Evolutionary conservation across 140 eudicot genomes (phyloP).

Genomic region (Senecio squalidus): DNA sequence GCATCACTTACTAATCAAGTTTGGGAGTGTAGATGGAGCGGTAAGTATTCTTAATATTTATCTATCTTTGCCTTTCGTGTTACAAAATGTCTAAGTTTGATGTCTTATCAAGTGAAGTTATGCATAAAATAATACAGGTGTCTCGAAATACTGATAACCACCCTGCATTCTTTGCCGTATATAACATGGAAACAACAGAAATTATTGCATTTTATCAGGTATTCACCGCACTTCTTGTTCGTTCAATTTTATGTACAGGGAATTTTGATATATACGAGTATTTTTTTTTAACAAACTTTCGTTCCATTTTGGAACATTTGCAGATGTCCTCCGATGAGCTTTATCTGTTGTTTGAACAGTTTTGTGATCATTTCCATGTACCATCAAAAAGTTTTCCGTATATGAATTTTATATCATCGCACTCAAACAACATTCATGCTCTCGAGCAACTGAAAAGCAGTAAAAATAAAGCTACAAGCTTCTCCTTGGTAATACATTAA

Average conservation of each 20-base stretch:
- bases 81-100: neutral
- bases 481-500: conserved; percentile 50
- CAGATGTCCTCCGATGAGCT: conserved; percentile 92
- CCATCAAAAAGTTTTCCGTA: conserved; percentile 54
- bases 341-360: conserved; percentile 77
- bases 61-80: too few relatives aligned
- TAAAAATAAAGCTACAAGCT: conserved; percentile 78
- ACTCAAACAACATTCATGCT: conserved; percentile 90
- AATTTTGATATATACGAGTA: neutral
- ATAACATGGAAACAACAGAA: conserved; percentile 97
- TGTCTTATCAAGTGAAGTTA: neutral
- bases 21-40: conserved; percentile 98
- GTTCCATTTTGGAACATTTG: conserved; percentile 18
- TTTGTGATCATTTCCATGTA: conserved; percentile 79
- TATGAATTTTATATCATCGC: conserved; percentile 89
- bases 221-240: neutral
- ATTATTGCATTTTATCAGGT: conserved; percentile 94
- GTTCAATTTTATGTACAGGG: neutral
- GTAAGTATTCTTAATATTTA: conserved; percentile 42
- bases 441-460: conserved; percentile 71
- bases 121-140: conserved; percentile 43
- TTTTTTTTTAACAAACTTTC: conserved; percentile 10
- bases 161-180: conserved; percentile 98
- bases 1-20: conserved; percentile 88
- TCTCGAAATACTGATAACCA: conserved; percentile 88